phyloP scores from a whole-genome alignment of 176 grass and related monocot species.

The Alloteropsis semialata region DNA sequence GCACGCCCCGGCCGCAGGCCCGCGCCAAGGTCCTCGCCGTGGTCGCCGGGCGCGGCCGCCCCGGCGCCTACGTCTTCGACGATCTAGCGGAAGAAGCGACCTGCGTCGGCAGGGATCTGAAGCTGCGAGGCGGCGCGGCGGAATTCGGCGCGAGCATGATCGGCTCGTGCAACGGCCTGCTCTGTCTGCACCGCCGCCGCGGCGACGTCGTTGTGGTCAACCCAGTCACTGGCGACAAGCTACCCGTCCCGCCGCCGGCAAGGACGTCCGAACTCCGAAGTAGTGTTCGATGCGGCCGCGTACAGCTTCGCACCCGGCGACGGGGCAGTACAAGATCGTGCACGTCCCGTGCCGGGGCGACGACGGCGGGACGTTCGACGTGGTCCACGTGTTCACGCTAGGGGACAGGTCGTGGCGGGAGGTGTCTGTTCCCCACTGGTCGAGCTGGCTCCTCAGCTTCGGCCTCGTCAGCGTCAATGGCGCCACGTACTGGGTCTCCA shows the following conservation, averaged over 20 bases:
- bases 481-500: neutral
- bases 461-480: neutral
- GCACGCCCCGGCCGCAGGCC: no score
- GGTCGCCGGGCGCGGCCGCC: no score
- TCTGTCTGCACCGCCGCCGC: neutral
- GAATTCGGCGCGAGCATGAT: neutral
- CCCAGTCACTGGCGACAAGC: constrained; percentile 6
- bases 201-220: neutral
- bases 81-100: no score
- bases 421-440: neutral
- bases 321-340: neutral
- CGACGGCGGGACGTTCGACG: neutral
- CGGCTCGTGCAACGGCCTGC: constrained; percentile 19
- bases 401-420: neutral
- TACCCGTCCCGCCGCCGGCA: neutral
- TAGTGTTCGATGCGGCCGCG: no score
- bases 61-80: neutral
- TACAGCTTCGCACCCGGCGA: constrained; percentile 6
- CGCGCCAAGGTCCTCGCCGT: neutral
- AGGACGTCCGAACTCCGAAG: no score
- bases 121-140: neutral
- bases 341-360: neutral
- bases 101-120: neutral
- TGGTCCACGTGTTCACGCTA: neutral
- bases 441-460: neutral